Conservation (phyloP, 2,329 filamentous ascomycete species). For the Colletotrichum cereale region DNA sequence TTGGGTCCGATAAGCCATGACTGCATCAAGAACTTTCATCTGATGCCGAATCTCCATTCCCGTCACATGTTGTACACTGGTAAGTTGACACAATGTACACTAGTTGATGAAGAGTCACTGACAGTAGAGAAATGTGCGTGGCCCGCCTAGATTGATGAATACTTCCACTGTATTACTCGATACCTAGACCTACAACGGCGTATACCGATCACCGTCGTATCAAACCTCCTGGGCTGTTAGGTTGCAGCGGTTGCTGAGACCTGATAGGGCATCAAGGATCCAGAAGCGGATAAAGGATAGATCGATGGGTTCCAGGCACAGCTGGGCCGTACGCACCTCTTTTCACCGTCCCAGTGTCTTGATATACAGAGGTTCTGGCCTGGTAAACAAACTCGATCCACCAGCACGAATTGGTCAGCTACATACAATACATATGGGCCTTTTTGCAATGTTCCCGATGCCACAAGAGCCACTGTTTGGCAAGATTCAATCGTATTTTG, state of each 20-base stretch:
- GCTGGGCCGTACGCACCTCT: background rate
- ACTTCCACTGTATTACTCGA: background rate
- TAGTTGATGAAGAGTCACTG: background rate
- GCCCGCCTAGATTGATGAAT: no score
- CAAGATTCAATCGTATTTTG: background rate
- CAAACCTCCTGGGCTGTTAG: background rate
- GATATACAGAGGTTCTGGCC: background rate
- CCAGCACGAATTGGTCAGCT: background rate
- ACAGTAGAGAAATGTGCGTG: background rate
- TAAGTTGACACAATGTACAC: no score
- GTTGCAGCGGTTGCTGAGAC: background rate
- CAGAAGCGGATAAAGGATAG: no score
- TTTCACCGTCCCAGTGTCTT: background rate
- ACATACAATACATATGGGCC: background rate
- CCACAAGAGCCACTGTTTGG: background rate
- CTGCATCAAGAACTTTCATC: background rate
- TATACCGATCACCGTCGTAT: background rate
- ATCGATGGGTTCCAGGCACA: background rate
- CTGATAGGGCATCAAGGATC: background rate
- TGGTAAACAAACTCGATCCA: background rate
- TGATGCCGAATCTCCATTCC: background rate
- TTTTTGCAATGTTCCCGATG: background rate
- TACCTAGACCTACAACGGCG: background rate
- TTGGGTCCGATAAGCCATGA: background rate
- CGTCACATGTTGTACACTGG: background rate